phyloP scores from a whole-genome alignment of 768 basidiomycete species.

The Holtermanniella nyarrowii region DNA sequence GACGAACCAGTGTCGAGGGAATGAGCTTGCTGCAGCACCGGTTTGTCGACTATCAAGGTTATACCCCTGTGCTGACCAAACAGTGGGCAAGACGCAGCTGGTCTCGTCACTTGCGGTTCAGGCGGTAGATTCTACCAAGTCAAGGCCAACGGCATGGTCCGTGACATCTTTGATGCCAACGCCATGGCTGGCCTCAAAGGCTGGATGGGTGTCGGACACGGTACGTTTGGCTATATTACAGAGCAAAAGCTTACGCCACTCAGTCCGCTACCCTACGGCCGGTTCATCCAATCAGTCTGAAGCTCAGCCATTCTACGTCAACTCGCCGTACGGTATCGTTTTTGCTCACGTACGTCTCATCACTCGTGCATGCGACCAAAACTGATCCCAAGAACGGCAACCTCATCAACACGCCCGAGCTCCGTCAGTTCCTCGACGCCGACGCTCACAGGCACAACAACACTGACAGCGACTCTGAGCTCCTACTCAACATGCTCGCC shows the following conservation, averaged over 20 bases:
- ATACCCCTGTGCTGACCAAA: background rate
- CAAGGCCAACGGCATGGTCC: slow-evolving; percentile 98
- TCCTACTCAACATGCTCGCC: slow-evolving; percentile 93
- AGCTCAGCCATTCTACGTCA: slow-evolving; percentile 98
- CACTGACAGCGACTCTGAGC: slow-evolving; percentile 94
- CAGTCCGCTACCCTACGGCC: slow-evolving; percentile 95
- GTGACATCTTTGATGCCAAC: slow-evolving; percentile 82
- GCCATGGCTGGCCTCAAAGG: slow-evolving; percentile 69
- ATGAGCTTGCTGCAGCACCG: slow-evolving; percentile 87
- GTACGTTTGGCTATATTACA: slow-evolving; percentile 45
- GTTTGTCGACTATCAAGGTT: slow-evolving; percentile 9
- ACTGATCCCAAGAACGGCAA: slow-evolving; percentile 72
- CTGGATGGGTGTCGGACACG: slow-evolving; percentile 96
- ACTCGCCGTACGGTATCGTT: slow-evolving; percentile 98
- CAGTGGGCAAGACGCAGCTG: slow-evolving; percentile 93
- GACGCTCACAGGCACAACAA: slow-evolving; percentile 97
- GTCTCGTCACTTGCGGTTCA: slow-evolving; percentile 88
- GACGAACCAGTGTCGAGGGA: slow-evolving; percentile 52
- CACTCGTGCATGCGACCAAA: background rate
- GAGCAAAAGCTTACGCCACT: background rate
- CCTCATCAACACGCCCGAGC: slow-evolving; percentile 75
- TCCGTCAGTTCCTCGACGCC: slow-evolving; percentile 90
- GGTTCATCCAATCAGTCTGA: slow-evolving; percentile 94
- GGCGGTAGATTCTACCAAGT: slow-evolving; percentile 95
- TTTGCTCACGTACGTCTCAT: slow-evolving; percentile 73